phyloP scores from a whole-genome alignment of 352 stramenopile species.

The Albugo candida region DNA sequence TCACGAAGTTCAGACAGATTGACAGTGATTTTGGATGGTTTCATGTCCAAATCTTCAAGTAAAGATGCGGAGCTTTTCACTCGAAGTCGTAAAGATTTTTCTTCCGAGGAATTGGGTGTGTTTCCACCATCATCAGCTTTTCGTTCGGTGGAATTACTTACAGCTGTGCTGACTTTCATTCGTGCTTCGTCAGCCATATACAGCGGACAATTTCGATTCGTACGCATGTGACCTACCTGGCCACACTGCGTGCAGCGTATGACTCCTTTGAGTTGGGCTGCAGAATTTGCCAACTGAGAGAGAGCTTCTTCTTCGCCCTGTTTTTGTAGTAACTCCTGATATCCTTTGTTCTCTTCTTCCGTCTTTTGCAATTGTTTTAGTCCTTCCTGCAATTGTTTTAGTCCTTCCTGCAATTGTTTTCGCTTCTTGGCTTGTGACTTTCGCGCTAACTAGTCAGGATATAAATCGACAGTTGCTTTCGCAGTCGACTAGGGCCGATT shows the following conservation, averaged over 20 bases:
- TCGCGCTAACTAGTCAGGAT: too few relatives aligned
- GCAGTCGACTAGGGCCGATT: too few relatives aligned
- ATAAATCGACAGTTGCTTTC: too few relatives aligned
- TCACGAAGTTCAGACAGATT: slow-evolving; percentile 58
- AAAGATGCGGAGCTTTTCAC: slow-evolving; percentile 36
- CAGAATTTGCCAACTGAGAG: slow-evolving; percentile 6
- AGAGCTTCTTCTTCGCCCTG: slow-evolving; percentile 26
- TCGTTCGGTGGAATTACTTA: too few relatives aligned
- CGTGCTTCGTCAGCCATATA: slow-evolving; percentile 54
- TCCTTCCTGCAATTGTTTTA: slow-evolving; percentile 66
- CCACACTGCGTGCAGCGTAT: slow-evolving; percentile 71
- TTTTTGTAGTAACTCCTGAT: slow-evolving; percentile 67
- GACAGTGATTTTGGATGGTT: slow-evolving; percentile 35
- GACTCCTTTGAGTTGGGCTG: slow-evolving; percentile 22
- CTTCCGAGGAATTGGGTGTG: slow-evolving; percentile 10
- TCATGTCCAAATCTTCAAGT: slow-evolving; percentile 3
- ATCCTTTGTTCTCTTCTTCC: slow-evolving; percentile 64
- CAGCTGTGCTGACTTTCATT: slow-evolving; percentile 6
- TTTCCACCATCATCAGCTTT: slow-evolving; percentile 1
- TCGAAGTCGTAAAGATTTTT: slow-evolving; percentile 14
- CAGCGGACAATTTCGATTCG: slow-evolving; percentile 59
- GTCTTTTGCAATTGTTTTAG: slow-evolving; percentile 71
- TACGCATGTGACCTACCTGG: slow-evolving; percentile 64
- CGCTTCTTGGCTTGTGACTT: slow-evolving; percentile 61
- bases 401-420: too few relatives aligned